These are phyloP conservation scores for Blastomyces percursus DNA, from an alignment of 2,329 filamentous ascomycete genomes.

Conservation along the genomic window DNA sequence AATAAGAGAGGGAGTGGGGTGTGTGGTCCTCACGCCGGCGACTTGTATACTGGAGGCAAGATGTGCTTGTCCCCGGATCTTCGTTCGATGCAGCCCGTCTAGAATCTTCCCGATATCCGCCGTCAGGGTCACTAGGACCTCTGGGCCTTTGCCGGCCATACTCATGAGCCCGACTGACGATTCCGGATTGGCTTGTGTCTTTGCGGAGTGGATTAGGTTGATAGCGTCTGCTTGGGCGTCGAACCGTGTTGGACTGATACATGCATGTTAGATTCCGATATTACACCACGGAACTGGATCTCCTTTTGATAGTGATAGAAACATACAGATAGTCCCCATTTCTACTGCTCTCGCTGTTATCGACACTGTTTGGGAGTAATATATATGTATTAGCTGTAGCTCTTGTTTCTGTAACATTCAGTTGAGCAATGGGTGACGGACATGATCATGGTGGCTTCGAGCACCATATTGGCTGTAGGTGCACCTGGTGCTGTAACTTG, in stretches of 20 bases:
- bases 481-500: conserved; percentile 11
- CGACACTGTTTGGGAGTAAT: conserved; percentile 51
- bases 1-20: background rate
- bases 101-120: conserved; percentile 94
- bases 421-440: conserved; percentile 19
- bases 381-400: conserved; percentile 15
- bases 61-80: conserved; percentile 81
- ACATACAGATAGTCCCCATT: conserved; percentile 76
- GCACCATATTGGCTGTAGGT: conserved; percentile 64
- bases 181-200: conserved; percentile 90
- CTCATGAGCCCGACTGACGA: conserved; percentile 97
- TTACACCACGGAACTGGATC: background rate
- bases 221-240: conserved; percentile 93
- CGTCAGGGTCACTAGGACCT: conserved; percentile 91
- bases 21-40: conserved; percentile 58
- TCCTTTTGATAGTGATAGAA: background rate
- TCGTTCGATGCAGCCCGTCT: conserved; percentile 82
- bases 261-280: conserved; percentile 7
- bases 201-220: conserved; percentile 88
- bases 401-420: background rate
- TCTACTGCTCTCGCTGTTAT: conserved; percentile 97
- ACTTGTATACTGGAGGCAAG: conserved; percentile 92
- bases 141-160: conserved; percentile 95
- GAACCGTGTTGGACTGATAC: conserved; percentile 73
- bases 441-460: conserved; percentile 99